Evolutionary conservation across 208 protist species (phyloP), one percentile per base, ranked within the genome.

Genomic region (Tritrichomonas foetus): DNA sequence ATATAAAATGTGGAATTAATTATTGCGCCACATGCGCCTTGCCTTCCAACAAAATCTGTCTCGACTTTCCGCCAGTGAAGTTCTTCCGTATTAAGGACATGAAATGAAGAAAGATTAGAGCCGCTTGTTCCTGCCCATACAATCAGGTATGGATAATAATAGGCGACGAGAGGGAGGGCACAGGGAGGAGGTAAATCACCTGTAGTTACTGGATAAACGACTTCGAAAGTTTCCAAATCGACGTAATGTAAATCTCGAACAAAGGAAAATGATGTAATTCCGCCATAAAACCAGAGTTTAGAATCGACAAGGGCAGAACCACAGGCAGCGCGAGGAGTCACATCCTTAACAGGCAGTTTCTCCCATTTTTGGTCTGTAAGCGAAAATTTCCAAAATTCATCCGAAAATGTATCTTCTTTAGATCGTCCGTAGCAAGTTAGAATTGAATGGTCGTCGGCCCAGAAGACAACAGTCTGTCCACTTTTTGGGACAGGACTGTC

Each of bases 311-410:
- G 25, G 1, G 74, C 41, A 50, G n/a, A 82, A 0, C 74, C 74
- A 8, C n/a, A 25, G 50, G 33, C 41, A 22, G 74, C 74, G 5
- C 41, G 33, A 50, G 74, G 74, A 47, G 74, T 82, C 3, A 50
- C 74, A 30, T 82, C 25, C 14, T 50, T 50, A 53, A 82, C 74
- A 20, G 9, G 3, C 11, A 82, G 22, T 20, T 50, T 47, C 20
- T 47, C 33, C 74, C 74, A 82, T 36, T 20, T 82, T 9, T 82
- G 47, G 3, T 25, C 41, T 82, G 47, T 20, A 53, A 82, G n/a
- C 1, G 74, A 82, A 50, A 50, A 82, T 82, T 82, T 82, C 74
- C 74, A 82, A 82, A 82, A 82, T 50, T 82, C 41, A 20, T 47
- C 33, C 3, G 74, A 49, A 30, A 50, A 82, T 1, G 74, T 50